phyloP scores from a whole-genome alignment of 805 yeast genomes.

The Yarrowia sp. region DNA sequence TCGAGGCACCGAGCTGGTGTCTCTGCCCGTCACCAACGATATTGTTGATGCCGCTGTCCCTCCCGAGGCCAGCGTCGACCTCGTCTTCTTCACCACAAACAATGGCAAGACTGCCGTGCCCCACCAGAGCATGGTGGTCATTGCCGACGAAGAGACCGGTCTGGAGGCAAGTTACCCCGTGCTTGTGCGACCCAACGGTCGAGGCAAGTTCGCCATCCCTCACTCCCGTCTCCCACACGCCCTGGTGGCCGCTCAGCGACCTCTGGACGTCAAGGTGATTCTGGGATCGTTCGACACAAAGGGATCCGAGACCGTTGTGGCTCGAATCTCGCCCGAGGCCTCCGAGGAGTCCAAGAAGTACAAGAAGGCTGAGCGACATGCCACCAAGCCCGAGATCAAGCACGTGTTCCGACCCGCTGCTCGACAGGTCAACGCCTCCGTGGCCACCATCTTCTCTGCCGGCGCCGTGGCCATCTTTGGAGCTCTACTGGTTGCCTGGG shows the following conservation, averaged over 20 bases:
- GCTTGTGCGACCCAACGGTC: slow-evolving; percentile 38
- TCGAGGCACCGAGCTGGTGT: slow-evolving; percentile 3
- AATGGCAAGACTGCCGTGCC: slow-evolving; percentile 1
- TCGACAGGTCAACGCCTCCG: slow-evolving; percentile 48
- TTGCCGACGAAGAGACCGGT: slow-evolving; percentile 29
- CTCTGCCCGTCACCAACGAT: slow-evolving; percentile 5
- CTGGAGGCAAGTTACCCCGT: slow-evolving; percentile 36
- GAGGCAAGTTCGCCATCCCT: slow-evolving; percentile 38
- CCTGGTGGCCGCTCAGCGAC: slow-evolving; percentile 32
- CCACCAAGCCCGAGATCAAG: slow-evolving; percentile 56
- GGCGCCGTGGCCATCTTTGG: slow-evolving; percentile 46
- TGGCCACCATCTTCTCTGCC: slow-evolving; percentile 54
- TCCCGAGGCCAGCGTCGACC: slow-evolving; percentile 2
- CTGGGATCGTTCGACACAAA: slow-evolving; percentile 37
- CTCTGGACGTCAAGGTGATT: slow-evolving; percentile 33
- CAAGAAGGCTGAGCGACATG: slow-evolving; percentile 35
- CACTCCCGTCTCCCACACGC: slow-evolving; percentile 37
- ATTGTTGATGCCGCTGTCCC: slow-evolving; percentile 9
- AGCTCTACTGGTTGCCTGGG: slow-evolving; percentile 42
- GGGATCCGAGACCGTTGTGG: slow-evolving; percentile 31
- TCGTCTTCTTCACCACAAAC: slow-evolving; percentile 18
- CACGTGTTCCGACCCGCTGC: slow-evolving; percentile 61
- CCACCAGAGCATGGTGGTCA: slow-evolving; percentile 21
- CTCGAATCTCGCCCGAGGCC: slow-evolving; percentile 29
- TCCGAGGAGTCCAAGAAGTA: slow-evolving; percentile 19